Base-by-base conservation (phyloP, 352 stramenopile species). In the Phytophthora meadii region DNA sequence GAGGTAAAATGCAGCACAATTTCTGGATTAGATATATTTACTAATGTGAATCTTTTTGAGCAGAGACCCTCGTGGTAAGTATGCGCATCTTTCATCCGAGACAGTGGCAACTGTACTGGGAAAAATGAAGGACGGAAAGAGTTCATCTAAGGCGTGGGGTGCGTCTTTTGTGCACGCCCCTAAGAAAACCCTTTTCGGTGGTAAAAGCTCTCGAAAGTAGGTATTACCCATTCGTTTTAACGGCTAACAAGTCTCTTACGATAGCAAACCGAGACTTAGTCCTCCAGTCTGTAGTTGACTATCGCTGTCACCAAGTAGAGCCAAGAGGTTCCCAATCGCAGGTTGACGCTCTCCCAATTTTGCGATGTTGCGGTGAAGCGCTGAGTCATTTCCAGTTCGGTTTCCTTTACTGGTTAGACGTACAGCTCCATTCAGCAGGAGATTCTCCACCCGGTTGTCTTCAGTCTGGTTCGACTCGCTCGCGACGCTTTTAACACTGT, bases 51-150 rank as follows among this genome's bases (percentile, higher is more conserved):
- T 41, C 30, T 6, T 15, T 37, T 60, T 46, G 9, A 12, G 8
- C 53, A 90, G 82, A 19, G 83, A 89, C 30, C 49, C 67, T 14
- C 74, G 80, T 39, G 65, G 65, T 32, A 92, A 90, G 55, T 90
- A 87, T 48, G 81, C 83, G 5, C 83, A 92, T 46, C 46, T 94
- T 17, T 87, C 80, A 6, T 72, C 77, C 4, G 85, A 91, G 15
- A 91, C 72, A 2, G 81, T 94, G n/a, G 71, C 79, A 0, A 74
- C 70, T 2, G 77, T 94, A 27, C 70, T 84, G 5, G 81, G 81
- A n/a, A 94, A 94, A 56, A 76, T 90, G 67, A 92, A 92, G 47
- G 83, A 89, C 46, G 45, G 61, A 11, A 92, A 92, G 40, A 76
- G 48, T 1, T 70, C 69, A 3, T 88, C 77, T 7, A 81, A 78